Percentiles rank a stretch among this genome's conserved stretches.
These are phyloP conservation scores for Pterocarpus santalinus DNA, from an alignment of 306 rosid genomes.

Conservation along the genomic window DNA sequence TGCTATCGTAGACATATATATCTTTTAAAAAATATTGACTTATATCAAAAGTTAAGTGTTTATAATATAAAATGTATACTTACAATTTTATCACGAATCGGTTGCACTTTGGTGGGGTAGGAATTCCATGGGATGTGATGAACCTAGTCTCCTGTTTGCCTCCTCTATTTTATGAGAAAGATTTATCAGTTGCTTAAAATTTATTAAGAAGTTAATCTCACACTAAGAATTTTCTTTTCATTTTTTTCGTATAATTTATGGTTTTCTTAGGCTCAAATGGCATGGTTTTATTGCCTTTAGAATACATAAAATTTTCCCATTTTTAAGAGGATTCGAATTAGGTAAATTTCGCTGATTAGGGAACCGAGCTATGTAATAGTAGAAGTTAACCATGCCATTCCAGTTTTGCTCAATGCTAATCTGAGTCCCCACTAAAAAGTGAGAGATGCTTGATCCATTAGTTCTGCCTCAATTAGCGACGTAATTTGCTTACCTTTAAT, in stretches of 20 bases:
- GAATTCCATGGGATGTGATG: too few relatives aligned
- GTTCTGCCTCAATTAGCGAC: background rate
- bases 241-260: background rate
- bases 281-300: background rate
- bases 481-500: background rate
- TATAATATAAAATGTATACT: too few relatives aligned
- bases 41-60: too few relatives aligned
- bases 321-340: background rate
- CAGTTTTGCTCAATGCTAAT: background rate
- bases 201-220: background rate
- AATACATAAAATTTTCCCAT: background rate
- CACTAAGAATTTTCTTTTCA: background rate
- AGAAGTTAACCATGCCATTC: background rate
- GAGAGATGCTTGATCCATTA: slow-evolving; percentile 7
- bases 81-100: too few relatives aligned
- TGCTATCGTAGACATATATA: too few relatives aligned
- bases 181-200: background rate
- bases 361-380: background rate
- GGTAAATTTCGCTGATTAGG: background rate
- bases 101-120: too few relatives aligned
- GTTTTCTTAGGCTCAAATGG: background rate
- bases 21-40: too few relatives aligned
- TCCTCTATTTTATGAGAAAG: background rate
- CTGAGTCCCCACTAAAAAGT: slow-evolving; percentile 1
- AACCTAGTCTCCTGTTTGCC: background rate